A percentile compares a stretch with the other conserved stretches of the same genome.
phyloP scores from a whole-genome alignment of 2,329 filamentous ascomycete species.

The Botryotinia narcissicola region DNA sequence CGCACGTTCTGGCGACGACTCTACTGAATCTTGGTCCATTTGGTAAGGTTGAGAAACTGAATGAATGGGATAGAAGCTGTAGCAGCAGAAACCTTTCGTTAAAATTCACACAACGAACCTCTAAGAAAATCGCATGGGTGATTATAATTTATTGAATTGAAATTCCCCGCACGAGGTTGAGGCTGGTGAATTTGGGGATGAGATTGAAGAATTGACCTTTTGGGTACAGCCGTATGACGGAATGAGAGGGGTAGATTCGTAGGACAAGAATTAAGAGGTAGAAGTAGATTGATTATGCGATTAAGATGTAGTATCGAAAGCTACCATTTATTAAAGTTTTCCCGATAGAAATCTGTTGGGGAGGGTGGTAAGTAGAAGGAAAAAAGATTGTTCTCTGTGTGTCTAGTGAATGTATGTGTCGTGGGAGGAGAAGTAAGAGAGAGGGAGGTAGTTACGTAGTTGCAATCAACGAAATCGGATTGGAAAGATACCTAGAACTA shows the following conservation, averaged over 20 bases:
- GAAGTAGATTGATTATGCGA: slow-evolving; percentile 4
- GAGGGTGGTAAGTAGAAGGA: neutral
- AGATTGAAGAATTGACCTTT: neutral
- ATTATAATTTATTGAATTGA: slow-evolving; percentile 5
- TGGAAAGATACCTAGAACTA: neutral
- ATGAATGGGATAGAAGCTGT: slow-evolving; percentile 45
- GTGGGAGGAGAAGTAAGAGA: neutral
- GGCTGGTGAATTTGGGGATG: neutral
- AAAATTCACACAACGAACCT: slow-evolving; percentile 21
- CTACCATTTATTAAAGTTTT: neutral
- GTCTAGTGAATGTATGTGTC: neutral
- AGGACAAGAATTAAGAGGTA: neutral
- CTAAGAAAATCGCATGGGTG: slow-evolving; percentile 29
- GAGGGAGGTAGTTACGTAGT: slow-evolving; percentile 1
- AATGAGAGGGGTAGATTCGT: neutral
- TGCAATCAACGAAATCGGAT: neutral
- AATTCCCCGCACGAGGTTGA: neutral
- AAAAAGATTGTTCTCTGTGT: neutral
- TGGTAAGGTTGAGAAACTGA: slow-evolving; percentile 43
- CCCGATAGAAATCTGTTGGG: neutral
- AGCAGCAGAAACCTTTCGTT: slow-evolving; percentile 28
- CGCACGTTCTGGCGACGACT: slow-evolving; percentile 53
- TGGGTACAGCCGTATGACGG: neutral
- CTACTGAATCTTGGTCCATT: slow-evolving; percentile 39
- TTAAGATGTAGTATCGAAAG: neutral